phyloP scores from a whole-genome alignment of 805 yeast genomes.

The Ogataea methylovora region DNA sequence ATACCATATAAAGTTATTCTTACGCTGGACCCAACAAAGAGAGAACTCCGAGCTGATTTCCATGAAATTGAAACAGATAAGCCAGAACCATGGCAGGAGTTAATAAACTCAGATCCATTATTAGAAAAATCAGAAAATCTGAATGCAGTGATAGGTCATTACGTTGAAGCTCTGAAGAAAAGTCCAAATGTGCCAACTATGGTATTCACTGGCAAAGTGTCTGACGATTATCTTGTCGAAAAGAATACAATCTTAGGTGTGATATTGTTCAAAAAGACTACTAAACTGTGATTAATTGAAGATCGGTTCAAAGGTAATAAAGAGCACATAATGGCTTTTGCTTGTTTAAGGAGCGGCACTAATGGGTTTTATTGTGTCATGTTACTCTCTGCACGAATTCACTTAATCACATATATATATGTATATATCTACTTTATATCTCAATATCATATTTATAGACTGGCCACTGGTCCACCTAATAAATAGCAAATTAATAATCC shows the following conservation, averaged over 20 bases:
- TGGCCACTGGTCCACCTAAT: too few relatives aligned
- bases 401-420: too few relatives aligned
- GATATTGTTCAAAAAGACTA: background rate
- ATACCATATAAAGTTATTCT: background rate
- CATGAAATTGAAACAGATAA: background rate
- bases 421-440: too few relatives aligned
- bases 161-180: background rate
- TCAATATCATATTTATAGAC: too few relatives aligned
- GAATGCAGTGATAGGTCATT: background rate
- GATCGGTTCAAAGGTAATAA: too few relatives aligned
- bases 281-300: too few relatives aligned
- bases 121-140: background rate
- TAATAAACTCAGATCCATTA: background rate
- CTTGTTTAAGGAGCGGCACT: too few relatives aligned
- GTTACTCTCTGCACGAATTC: too few relatives aligned
- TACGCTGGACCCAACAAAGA: background rate
- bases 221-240: background rate
- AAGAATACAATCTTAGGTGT: background rate
- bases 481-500: too few relatives aligned
- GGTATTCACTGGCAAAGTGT: background rate
- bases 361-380: too few relatives aligned
- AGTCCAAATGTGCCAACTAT: conserved; percentile 1
- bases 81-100: background rate
- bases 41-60: background rate
- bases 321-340: too few relatives aligned